Evolutionary conservation across 148 eudicot species (phyloP).

Genomic region (Diospyros kaki): DNA sequence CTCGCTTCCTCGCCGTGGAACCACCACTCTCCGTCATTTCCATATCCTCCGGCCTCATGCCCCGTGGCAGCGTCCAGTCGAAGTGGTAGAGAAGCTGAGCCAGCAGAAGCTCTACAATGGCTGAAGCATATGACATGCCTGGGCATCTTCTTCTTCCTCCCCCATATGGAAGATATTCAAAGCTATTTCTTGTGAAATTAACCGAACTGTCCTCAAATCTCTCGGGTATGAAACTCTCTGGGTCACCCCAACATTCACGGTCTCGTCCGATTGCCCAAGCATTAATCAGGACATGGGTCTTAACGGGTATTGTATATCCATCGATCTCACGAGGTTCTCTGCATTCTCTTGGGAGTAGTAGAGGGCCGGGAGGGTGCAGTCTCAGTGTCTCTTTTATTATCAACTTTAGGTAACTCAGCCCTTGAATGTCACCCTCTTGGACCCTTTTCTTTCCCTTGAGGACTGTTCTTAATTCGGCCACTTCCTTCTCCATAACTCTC

Average conservation of each 20-base stretch:
- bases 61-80: conserved; percentile 21
- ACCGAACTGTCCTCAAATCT: conserved; percentile 8
- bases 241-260: conserved; percentile 13
- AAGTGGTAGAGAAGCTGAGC: conserved; percentile 21
- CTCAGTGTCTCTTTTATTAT: conserved; percentile 33
- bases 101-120: conserved; percentile 20
- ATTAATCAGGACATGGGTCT: conserved; percentile 23
- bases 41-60: conserved; percentile 9
- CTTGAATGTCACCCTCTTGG: conserved; percentile 16
- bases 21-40: conserved; percentile 21
- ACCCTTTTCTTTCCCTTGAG: conserved; percentile 12
- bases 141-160: conserved; percentile 20
- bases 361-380: conserved; percentile 25
- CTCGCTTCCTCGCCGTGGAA: conserved; percentile 8
- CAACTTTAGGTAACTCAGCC: conserved; percentile 18
- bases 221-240: conserved; percentile 20
- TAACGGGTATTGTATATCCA: conserved; percentile 24
- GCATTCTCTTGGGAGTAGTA: conserved; percentile 25
- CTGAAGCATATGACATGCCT: conserved; percentile 17
- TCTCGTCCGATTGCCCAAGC: conserved; percentile 32
- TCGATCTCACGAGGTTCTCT: conserved; percentile 17
- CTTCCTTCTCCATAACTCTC: conserved; percentile 23
- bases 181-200: conserved; percentile 15
- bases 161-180: conserved; percentile 24
- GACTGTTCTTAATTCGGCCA: conserved; percentile 21